Conservation (phyloP, 2,329 filamentous ascomycete genomes). For the Ascochyta rabiei region DNA sequence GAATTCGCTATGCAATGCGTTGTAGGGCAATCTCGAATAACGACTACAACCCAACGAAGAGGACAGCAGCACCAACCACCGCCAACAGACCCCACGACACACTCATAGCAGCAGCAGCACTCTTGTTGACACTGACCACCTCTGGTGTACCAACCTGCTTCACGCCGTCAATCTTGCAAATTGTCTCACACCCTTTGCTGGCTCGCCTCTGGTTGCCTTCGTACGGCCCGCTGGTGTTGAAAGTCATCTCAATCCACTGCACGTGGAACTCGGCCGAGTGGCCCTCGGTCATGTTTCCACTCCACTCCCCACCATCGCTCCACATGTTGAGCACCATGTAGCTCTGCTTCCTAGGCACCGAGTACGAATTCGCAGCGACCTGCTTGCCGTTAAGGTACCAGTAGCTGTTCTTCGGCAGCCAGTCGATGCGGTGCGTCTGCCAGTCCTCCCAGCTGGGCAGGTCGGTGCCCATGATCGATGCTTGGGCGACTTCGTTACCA, state of each 20-base stretch:
- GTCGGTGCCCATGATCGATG: conserved; percentile 57
- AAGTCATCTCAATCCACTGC: conserved; percentile 68
- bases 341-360: conserved; percentile 60
- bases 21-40: background rate
- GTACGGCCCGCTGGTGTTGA: conserved; percentile 49
- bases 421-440: conserved; percentile 66
- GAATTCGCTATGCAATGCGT: conserved; percentile 13
- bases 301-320: conserved; percentile 66
- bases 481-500: conserved; percentile 53
- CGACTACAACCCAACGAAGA: conserved; percentile 26
- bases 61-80: conserved; percentile 28
- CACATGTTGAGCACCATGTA: conserved; percentile 65
- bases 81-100: conserved; percentile 38
- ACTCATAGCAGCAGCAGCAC: conserved; percentile 22
- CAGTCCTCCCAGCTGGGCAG: conserved; percentile 61
- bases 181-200: conserved; percentile 39
- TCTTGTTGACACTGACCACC: conserved; percentile 31
- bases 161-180: conserved; percentile 48
- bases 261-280: conserved; percentile 63
- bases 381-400: conserved; percentile 63
- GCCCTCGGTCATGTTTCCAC: conserved; percentile 62
- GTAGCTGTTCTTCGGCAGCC: conserved; percentile 59
- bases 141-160: conserved; percentile 43
- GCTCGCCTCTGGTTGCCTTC: conserved; percentile 33
- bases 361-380: conserved; percentile 60